Evolutionary conservation across 441 rosid genomes (phyloP).

Genomic region (Syzygium malaccense): DNA sequence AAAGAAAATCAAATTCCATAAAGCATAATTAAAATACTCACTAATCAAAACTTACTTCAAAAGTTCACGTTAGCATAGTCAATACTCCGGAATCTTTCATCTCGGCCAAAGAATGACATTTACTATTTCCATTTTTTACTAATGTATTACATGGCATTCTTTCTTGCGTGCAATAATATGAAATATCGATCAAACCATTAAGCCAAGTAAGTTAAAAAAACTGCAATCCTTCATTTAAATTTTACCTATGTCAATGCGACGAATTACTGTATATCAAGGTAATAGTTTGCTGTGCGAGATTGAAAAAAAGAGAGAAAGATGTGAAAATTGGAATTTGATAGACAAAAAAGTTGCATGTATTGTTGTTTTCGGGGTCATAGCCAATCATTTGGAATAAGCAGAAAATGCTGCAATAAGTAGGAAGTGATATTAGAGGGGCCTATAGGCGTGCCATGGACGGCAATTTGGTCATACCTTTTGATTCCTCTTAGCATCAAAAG

Average conservation of each 20-base stretch:
- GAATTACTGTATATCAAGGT: background rate
- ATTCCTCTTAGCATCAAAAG: constrained; percentile 17
- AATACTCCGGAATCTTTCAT: background rate
- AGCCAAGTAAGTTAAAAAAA: background rate
- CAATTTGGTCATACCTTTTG: constrained; percentile 12
- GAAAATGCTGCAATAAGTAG: constrained; percentile 11
- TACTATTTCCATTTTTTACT: background rate
- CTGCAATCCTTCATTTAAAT: background rate
- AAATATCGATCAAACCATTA: background rate
- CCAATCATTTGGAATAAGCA: constrained; percentile 34
- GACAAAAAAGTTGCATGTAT: background rate
- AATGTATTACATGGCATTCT: background rate
- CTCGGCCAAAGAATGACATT: background rate
- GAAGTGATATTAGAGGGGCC: constrained; percentile 7
- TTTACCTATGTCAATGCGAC: rapidly evolving
- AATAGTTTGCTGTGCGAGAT: background rate
- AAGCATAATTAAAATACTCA: background rate
- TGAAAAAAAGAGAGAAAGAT: background rate
- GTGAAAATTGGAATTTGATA: background rate
- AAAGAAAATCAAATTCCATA: background rate
- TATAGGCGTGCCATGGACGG: constrained; percentile 40
- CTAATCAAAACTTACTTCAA: background rate
- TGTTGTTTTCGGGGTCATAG: background rate
- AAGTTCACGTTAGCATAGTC: background rate
- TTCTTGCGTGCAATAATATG: background rate